A percentile compares a stretch with the other conserved stretches of the same genome.
Conservation (phyloP, 371 early-diverging fungal genomes). For the Dinochytrium kinnereticum region DNA sequence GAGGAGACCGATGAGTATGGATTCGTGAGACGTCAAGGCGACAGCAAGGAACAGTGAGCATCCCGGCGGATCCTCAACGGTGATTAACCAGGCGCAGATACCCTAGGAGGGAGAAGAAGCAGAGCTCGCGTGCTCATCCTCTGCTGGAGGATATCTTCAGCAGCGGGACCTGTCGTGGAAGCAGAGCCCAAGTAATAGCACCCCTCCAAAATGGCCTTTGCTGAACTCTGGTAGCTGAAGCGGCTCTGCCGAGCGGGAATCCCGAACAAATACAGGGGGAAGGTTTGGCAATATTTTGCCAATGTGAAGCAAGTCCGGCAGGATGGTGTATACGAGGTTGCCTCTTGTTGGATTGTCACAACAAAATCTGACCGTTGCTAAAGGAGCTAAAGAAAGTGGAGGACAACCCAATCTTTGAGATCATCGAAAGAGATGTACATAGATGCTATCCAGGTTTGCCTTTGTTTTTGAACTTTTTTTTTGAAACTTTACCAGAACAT, state of each 20-base stretch:
- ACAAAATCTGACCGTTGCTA: constrained; percentile 27
- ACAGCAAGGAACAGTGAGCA: no score
- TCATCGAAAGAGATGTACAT: constrained; percentile 89
- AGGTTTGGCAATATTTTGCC: constrained; percentile 75
- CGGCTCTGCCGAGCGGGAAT: constrained; percentile 76
- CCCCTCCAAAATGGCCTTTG: no score
- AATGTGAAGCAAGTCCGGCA: constrained; percentile 56
- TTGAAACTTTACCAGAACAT: neutral
- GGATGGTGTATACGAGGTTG: constrained; percentile 59
- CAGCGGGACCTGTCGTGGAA: no score
- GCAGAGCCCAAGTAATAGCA: no score
- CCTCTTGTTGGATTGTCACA: constrained; percentile 27
- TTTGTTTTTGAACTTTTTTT: neutral
- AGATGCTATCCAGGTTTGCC: constrained; percentile 86
- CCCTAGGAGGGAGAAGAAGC: no score
- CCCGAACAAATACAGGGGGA: constrained; percentile 73
- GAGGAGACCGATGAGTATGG: no score
- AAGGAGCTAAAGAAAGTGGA: constrained; percentile 26
- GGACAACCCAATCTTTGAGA: constrained; percentile 67
- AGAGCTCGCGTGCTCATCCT: no score
- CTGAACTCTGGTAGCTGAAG: no score
- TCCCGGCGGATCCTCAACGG: no score
- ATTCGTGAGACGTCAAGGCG: no score
- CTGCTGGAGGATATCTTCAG: no score
- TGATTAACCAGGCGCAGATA: no score